Evolutionary conservation across 2,329 filamentous ascomycete species (phyloP), one percentile per base, ranked within the genome.

Genomic region (Exophiala sideris): DNA sequence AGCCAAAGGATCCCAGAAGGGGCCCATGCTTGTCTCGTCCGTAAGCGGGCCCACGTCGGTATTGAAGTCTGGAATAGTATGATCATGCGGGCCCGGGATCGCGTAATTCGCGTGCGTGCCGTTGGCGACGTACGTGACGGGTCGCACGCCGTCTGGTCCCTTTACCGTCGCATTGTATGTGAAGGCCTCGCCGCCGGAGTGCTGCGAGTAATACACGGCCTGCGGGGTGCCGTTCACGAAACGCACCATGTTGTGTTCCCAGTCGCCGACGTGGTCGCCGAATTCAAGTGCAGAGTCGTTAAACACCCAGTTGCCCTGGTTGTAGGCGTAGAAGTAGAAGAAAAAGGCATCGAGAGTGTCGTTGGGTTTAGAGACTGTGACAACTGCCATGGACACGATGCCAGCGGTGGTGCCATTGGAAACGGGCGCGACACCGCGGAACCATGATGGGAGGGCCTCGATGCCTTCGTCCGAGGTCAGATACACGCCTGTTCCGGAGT

Each of bases 61-160:
- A 54, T 84, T 82, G 14, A 85, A 51, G 51, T 81, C 76, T 0
- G 84, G 83, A 50, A 86, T 83, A 0, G 78, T 79, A 63, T 86
- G 82, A 64, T 86, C 83, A 62, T 87, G 84, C 1, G 70, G 73
- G 2, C 63, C 84, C 10, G 68, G 46, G 5, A 77, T 80, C 14
- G 83, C 81, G 65, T 87, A 87, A 63, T 82, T 82, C 7, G 84
- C 85, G 67, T 88, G 85, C 0, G 78, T 79, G 7, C 84, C 85
- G 45, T 80, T 80, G 0, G 79, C 78, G 1, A 77, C 78, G 66
- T 83, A 87, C 20, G 73, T 71, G 29, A 86, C 69, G 1, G 84
- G 83, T 54, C 83, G 71, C 2, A 71, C 63, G 2, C 75, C 77
- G 41, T 71, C 66, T 3, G 75, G 76, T 10, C 34, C 47, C 62